Base-by-base conservation (phyloP, 768 basidiomycete species). In the Rhodotorula toruloides region DNA sequence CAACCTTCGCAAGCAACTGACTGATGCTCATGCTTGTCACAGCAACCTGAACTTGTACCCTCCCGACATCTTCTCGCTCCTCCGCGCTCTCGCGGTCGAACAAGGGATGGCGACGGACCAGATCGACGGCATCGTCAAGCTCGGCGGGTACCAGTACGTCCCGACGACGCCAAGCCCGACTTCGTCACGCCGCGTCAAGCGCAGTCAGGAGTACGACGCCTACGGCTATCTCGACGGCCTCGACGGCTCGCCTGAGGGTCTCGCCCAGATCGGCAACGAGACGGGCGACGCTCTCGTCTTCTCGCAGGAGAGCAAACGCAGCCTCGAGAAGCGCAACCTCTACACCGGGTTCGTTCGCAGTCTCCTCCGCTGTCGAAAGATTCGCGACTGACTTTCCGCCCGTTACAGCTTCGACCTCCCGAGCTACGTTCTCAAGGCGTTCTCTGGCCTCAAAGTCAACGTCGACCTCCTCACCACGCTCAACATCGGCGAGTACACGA, bases 11-110 rank as follows among this genome's bases (percentile, higher is more conserved):
- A 36, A n/a, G 46, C 31, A 34, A 14, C 31, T 32, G 27, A 39
- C 37, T 29, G 5, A 27, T 17, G 31, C 2, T 11, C 12, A 13
- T 27, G 5, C n/a, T 40, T 22, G 29, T 0, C 77, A 84, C 63
- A 77, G 88, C 59, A 77, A 83, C 71, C 82, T 88, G 82, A 87
- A 88, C 74, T 81, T 85, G 68, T 84, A 87, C 66, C 68, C 86
- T 27, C 76, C 83, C 14, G 78, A 82, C n/a, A 78, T 89, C 43
- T 89, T 89, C 76, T 86, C 86, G 0, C 78, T 89, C 31, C 86
- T 86, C 39, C 83, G 86, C n/a, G 79, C 81, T 9, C 80, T 88
- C 17, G 86, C 86, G 7, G 80, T 85, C 19, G 80, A 85, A 61
- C 86, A 86, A 16, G 85, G 86, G 2, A 74, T 86, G 58, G 79